Conservation (phyloP, 805 yeast species). For the Debaryomyces maramus region DNA sequence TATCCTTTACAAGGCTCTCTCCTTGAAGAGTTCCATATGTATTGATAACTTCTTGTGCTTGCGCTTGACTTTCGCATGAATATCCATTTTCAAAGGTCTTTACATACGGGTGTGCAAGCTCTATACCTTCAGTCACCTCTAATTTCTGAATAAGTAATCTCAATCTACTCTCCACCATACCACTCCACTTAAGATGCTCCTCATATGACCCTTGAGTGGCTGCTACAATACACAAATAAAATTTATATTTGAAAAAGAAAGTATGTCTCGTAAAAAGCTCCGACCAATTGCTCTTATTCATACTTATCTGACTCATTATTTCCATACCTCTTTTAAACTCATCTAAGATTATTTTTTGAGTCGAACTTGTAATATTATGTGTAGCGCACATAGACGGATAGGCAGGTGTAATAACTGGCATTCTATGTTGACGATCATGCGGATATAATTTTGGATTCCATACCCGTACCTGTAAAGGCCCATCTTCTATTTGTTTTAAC, state of each 20-base stretch:
- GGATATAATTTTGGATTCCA: conserved; percentile 95
- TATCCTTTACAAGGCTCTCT: conserved; percentile 39
- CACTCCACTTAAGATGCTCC: conserved; percentile 88
- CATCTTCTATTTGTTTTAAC: conserved; percentile 91
- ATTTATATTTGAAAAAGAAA: conserved; percentile 81
- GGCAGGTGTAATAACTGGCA: conserved; percentile 99
- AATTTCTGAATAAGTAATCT: conserved; percentile 80
- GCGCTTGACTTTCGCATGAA: conserved; percentile 47
- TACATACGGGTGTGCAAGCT: conserved; percentile 86
- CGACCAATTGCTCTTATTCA: conserved; percentile 68
- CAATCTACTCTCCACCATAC: conserved; percentile 86
- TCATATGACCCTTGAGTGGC: conserved; percentile 73
- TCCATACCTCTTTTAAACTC: conserved; percentile 79
- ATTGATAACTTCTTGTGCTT: conserved; percentile 54
- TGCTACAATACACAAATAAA: conserved; percentile 79
- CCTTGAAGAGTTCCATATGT: conserved; percentile 63
- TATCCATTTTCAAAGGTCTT: conserved; percentile 66
- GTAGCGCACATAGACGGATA: conserved; percentile 99
- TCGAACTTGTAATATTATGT: conserved; percentile 88
- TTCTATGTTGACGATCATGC: conserved; percentile 83
- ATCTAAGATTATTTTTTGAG: conserved; percentile 75
- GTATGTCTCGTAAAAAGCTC: conserved; percentile 76
- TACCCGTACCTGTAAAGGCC: conserved; percentile 91
- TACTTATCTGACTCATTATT: conserved; percentile 64
- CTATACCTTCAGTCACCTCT: conserved; percentile 73